Conservation (phyloP, 2,329 filamentous ascomycete genomes). For the Botrytis porri region DNA sequence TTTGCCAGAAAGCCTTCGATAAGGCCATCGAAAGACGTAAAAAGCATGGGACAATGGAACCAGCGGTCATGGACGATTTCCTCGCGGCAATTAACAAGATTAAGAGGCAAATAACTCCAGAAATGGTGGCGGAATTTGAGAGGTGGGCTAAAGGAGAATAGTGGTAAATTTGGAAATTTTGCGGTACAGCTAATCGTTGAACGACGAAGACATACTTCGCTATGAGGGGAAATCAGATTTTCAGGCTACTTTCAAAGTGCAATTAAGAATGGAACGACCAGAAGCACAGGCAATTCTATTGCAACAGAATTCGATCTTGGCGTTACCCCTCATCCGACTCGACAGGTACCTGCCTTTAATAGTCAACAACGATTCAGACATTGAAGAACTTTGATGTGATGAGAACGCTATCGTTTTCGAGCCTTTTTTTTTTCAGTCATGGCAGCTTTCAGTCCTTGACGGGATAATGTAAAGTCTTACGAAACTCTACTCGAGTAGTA, state of each 20-base stretch:
- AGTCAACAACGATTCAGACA: not conserved
- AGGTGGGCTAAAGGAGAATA: not conserved
- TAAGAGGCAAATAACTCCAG: conserved; percentile 56
- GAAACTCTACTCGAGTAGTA: no score
- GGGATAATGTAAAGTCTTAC: not conserved
- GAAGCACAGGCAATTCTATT: not conserved
- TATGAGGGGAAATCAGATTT: no score
- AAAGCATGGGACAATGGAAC: conserved; percentile 41
- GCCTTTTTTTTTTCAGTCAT: not conserved
- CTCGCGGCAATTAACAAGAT: conserved; percentile 45
- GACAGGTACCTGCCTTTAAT: not conserved
- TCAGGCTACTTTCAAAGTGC: not conserved
- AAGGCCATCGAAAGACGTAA: conserved; percentile 51
- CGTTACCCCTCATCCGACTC: not conserved
- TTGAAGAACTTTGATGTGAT: not conserved
- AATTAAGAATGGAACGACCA: not conserved
- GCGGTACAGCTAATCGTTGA: not conserved
- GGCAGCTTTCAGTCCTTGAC: not conserved
- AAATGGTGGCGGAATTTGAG: conserved; percentile 58
- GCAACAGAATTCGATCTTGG: not conserved
- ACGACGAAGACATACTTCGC: not conserved
- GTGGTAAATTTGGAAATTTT: not conserved
- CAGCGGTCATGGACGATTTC: conserved; percentile 47
- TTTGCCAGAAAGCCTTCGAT: conserved; percentile 52
- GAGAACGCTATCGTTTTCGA: not conserved